Evolutionary conservation across 768 basidiomycete genomes (phyloP), one percentile per base, ranked within the genome.

Genomic region (Cystofilobasidium bisporidii): DNA sequence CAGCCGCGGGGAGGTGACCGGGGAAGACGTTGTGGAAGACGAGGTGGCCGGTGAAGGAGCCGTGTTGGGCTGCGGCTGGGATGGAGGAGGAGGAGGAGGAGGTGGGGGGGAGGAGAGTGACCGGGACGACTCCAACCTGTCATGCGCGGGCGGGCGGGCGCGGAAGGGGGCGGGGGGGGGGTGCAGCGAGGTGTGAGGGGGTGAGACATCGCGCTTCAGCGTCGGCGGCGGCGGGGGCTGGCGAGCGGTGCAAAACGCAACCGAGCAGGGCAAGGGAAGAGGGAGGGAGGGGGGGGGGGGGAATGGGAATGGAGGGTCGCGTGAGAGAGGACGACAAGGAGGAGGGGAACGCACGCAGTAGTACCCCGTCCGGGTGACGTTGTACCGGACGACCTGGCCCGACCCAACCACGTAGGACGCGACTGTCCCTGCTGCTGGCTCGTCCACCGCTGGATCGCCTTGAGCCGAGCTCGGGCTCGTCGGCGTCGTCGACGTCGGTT

Each of bases 11-110:
- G 26, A 99, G 81, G 75, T 88, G 84, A 24, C 96, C 96, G 32
- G 87, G 80, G 74, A 97, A 97, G 2, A 82, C 84, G 76, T 96
- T 97, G 72, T 82, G 83, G 81, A 99, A 98, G 56, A 88, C 79
- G 43, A 97, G 87, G 40, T 80, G 78, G 18, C 91, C 93, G 14
- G 81, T 79, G 77, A 91, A 97, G 24, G 82, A 80, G 30, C 91
- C 86, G 74, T 96, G 92, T 59, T 79, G 84, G 79, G 71, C 83
- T 77, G 73, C 84, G 82, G 30, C 59, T 26, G 59, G n/a, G 32
- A 28, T 47, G 20, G 43, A 22, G 43, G 22, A 22, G 26, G 43
- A 30, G 2, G 47, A 47, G 20, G 61, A 41, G 0, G 61, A 63
- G 11, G 50, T 30, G 47, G 55, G 72, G 53, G 79, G 79, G 71